Conservation (phyloP, 257 asterid genomes). For the Anisodus tanguticus region DNA sequence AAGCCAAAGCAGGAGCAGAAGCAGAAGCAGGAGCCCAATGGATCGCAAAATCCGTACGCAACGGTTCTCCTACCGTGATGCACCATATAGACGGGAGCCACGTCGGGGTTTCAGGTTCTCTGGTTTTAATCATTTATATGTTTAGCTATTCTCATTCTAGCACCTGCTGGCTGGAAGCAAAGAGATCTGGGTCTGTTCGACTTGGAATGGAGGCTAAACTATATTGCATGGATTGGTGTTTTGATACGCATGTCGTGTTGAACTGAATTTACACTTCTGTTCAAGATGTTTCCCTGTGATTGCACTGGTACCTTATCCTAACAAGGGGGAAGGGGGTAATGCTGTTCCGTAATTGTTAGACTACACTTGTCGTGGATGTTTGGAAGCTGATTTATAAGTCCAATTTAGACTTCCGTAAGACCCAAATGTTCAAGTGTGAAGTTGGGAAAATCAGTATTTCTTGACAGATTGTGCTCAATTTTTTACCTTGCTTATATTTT, state of each 20-base stretch:
- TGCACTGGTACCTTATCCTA: constrained; percentile 23
- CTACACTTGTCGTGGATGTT: constrained; percentile 22
- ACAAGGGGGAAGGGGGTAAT: background rate
- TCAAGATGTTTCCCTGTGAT: constrained; percentile 4
- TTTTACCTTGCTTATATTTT: background rate
- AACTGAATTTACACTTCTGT: constrained; percentile 21
- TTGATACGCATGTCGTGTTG: constrained; percentile 20
- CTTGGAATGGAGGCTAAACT: constrained; percentile 36
- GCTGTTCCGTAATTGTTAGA: background rate
- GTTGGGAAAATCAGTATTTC: constrained; percentile 12
- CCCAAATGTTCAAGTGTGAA: constrained; percentile 11
- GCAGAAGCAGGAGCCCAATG: constrained; percentile 96
- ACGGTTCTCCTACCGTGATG: constrained; percentile 88
- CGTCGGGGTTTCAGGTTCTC: constrained; percentile 92
- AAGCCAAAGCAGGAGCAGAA: constrained; percentile 52
- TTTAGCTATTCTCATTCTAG: constrained; percentile 43
- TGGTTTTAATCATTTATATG: constrained; percentile 55
- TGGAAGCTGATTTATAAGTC: constrained; percentile 21
- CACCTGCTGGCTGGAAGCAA: constrained; percentile 46
- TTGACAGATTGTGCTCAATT: background rate
- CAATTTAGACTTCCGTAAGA: constrained; percentile 6
- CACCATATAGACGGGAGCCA: constrained; percentile 86
- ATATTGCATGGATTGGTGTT: constrained; percentile 5
- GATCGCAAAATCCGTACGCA: constrained; percentile 90
- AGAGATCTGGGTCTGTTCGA: constrained; percentile 40